Conservation (phyloP, 1,284 basidiomycete species). For the Naganishia albida region DNA sequence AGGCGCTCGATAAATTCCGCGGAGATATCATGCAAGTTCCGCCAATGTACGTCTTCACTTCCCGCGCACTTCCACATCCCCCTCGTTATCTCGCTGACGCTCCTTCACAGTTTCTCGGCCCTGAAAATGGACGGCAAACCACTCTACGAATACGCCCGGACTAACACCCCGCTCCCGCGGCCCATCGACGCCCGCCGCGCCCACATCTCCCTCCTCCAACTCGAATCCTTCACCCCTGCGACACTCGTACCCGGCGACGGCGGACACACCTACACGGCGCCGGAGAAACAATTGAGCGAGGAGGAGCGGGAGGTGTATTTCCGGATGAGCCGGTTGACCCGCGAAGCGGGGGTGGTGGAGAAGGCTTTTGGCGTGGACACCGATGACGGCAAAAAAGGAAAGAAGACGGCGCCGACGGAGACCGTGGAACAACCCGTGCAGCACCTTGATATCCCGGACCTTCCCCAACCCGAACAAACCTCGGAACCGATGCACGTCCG, state of each 20-base stretch:
- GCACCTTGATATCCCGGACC: constrained; percentile 10
- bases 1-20: constrained; percentile 71
- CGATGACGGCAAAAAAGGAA: constrained; percentile 33
- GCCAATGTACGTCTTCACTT: constrained; percentile 74
- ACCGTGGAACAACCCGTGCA: constrained; percentile 37
- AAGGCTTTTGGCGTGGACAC: constrained; percentile 35
- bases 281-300: constrained; percentile 66
- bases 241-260: constrained; percentile 48
- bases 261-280: constrained; percentile 67
- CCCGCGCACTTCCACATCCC: no score
- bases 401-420: constrained; percentile 51
- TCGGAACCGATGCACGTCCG: constrained; percentile 52
- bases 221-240: constrained; percentile 51
- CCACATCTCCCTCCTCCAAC: constrained; percentile 70
- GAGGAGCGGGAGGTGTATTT: constrained; percentile 72
- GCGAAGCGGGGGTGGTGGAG: constrained; percentile 39
- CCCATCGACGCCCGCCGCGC: constrained; percentile 87
- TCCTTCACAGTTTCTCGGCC: constrained; percentile 78
- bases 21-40: constrained; percentile 88
- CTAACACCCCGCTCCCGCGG: constrained; percentile 83
- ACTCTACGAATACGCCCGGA: constrained; percentile 92
- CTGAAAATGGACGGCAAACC: constrained; percentile 97
- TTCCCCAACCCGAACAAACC: constrained; percentile 40
- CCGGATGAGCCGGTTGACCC: constrained; percentile 58
- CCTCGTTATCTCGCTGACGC: neutral